phyloP scores from a whole-genome alignment of 306 rosid genomes.

The Inga leiocalycina region DNA sequence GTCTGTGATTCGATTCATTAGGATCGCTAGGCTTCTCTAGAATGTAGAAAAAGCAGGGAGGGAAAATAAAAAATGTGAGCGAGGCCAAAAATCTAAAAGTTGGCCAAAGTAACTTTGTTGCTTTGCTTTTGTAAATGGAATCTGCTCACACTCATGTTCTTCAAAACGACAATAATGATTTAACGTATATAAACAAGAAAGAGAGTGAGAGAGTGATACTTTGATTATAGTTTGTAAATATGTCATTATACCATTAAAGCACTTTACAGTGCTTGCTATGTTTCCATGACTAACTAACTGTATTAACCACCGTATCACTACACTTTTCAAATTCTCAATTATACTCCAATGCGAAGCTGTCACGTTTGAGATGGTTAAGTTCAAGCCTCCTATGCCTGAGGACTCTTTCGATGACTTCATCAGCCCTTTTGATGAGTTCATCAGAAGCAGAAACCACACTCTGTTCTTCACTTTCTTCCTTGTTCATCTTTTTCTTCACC shows the following conservation, averaged over 20 bases:
- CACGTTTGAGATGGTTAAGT: conserved; percentile 32
- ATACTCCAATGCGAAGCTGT: not conserved
- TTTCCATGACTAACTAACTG: not conserved
- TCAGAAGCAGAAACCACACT: conserved; percentile 18
- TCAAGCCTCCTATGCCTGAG: conserved; percentile 51
- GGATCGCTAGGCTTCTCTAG: not conserved
- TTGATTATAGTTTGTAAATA: not conserved
- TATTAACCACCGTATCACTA: not conserved
- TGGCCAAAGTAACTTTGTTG: not conserved
- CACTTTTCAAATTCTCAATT: not conserved
- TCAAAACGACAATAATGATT: not conserved
- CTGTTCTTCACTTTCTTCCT: not conserved
- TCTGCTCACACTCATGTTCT: not conserved
- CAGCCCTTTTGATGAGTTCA: conserved; percentile 56
- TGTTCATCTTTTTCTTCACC: not conserved
- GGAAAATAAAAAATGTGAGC: not conserved
- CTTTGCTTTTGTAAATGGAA: not conserved
- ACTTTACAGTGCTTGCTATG: no score
- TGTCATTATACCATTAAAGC: not conserved
- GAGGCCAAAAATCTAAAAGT: not conserved
- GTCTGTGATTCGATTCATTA: not conserved
- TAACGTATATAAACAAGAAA: not conserved
- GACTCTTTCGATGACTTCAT: conserved; percentile 65
- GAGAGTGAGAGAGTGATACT: not conserved
- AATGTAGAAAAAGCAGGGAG: not conserved